A percentile compares a stretch with the other conserved stretches of the same genome.
These are phyloP conservation scores for Wickerhamiella sorbophila DNA, from an alignment of 805 yeast genomes.

Conservation along the genomic window DNA sequence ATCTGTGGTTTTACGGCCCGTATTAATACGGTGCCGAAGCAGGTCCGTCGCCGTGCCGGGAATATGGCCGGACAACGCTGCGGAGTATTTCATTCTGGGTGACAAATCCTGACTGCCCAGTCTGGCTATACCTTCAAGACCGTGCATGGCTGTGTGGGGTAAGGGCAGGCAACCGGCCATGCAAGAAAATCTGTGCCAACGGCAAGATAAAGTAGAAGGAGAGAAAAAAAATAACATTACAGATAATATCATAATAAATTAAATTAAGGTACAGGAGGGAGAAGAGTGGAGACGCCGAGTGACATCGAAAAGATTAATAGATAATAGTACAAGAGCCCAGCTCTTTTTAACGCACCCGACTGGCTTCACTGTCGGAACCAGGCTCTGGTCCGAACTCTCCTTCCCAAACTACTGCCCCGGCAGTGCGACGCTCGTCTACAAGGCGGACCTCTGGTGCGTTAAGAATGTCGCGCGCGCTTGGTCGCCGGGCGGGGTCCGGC, in stretches of 20 bases:
- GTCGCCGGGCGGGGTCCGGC: conserved; percentile 68
- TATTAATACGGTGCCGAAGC: conserved; percentile 40
- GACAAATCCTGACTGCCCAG: background rate
- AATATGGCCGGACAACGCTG: conserved; percentile 17
- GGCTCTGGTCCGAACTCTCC: conserved; percentile 88
- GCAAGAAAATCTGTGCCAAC: too few relatives aligned
- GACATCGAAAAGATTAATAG: too few relatives aligned
- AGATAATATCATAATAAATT: too few relatives aligned
- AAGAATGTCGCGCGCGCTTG: conserved; percentile 63
- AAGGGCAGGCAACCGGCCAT: too few relatives aligned
- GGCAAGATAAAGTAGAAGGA: too few relatives aligned
- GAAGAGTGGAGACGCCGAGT: too few relatives aligned
- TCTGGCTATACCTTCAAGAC: conserved; percentile 12
- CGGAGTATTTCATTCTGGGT: conserved; percentile 10
- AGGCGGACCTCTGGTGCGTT: conserved; percentile 56
- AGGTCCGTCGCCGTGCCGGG: conserved; percentile 50
- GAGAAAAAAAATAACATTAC: too few relatives aligned
- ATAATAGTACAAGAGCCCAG: too few relatives aligned
- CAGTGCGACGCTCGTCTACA: conserved; percentile 67
- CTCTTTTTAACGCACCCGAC: background rate
- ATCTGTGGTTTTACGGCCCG: conserved; percentile 41
- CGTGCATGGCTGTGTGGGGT: too few relatives aligned
- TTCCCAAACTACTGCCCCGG: conserved; percentile 90
- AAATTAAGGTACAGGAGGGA: too few relatives aligned
- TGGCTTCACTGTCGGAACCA: conserved; percentile 18